Conservation (phyloP, 2,329 filamentous ascomycete species). For the Dactylellina sp. region DNA sequence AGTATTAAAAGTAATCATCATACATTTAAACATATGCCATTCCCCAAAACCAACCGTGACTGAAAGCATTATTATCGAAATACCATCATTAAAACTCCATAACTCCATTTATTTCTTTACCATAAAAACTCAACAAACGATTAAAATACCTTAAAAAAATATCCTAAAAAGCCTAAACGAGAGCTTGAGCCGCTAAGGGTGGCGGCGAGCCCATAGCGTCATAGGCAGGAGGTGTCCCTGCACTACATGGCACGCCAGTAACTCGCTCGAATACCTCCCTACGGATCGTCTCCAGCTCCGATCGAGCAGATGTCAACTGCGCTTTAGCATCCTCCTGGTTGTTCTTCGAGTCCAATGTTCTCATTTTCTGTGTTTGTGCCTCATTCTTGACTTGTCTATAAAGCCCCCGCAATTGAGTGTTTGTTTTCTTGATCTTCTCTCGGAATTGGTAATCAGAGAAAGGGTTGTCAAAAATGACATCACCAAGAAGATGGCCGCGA, state of each 20-base stretch:
- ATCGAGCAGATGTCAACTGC: constrained; percentile 63
- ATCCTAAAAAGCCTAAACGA: not conserved
- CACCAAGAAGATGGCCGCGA: constrained; percentile 66
- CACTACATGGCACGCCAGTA: constrained; percentile 48
- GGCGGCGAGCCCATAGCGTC: constrained; percentile 17
- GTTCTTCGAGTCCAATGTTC: constrained; percentile 61
- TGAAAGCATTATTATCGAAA: too few relatives aligned
- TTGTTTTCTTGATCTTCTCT: constrained; percentile 67
- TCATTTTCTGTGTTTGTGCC: constrained; percentile 58
- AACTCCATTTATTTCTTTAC: too few relatives aligned
- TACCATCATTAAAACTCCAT: too few relatives aligned
- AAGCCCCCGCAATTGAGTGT: constrained; percentile 63
- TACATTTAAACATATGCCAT: too few relatives aligned
- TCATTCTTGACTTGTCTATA: constrained; percentile 62
- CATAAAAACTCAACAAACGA: too few relatives aligned
- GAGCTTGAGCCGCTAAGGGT: not conserved
- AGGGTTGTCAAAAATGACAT: constrained; percentile 71
- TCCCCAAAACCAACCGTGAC: too few relatives aligned
- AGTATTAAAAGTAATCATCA: too few relatives aligned
- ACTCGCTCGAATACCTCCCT: constrained; percentile 65
- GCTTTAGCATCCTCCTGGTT: constrained; percentile 61
- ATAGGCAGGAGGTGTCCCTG: constrained; percentile 28
- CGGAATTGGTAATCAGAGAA: constrained; percentile 69
- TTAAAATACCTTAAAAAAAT: not conserved
- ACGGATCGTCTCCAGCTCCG: constrained; percentile 66